Evolutionary conservation across 2,329 filamentous ascomycete species (phyloP), one percentile per base, ranked within the genome.

Genomic region (Trichophyton rubrum): DNA sequence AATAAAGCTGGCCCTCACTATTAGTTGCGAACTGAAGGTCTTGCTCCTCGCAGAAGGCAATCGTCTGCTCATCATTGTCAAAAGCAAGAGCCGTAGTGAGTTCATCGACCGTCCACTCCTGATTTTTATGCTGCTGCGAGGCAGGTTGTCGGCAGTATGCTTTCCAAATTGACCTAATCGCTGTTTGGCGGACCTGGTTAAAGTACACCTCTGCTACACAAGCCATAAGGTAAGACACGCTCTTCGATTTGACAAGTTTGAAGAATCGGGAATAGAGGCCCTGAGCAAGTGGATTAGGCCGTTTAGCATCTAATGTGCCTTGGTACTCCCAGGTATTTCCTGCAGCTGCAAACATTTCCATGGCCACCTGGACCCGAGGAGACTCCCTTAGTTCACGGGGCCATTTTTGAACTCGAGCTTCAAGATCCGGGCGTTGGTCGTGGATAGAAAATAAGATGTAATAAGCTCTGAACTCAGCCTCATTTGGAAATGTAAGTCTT

Each of bases 151-250:
- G 76, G 65, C 78, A 78, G 66, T 79, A 82, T 2, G 74, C 78
- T 62, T 76, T 78, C 77, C 77, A 81, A 45, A 84, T 78, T 2
- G 77, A 75, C 43, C 80, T 78, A 53, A 86, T 75, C 4, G 80
- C 78, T 24, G 77, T 79, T 58, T 80, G 77, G 9, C 84, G 80
- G 49, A 86, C 73, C 27, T 80, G 72, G 59, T 80, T 81, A 71
- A 86, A 86, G 63, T 81, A 81, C 9, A 84, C 79, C 66, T 86
- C 84, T 0, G 82, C 81, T 24, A 84, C 81, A 69, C 84, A 86
- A 6, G 80, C 83, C 79, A 84, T 82, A 6, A 85, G 72, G 66
- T 85, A 86, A 0, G 83, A 82, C 1, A 83, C 77, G 35, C 76
- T 73, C 2, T 74, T 74, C 0, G 82, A 85, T 59, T 75, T 74